Conservation (phyloP, 108 stramenopile species). For the Nitzschia palea region DNA sequence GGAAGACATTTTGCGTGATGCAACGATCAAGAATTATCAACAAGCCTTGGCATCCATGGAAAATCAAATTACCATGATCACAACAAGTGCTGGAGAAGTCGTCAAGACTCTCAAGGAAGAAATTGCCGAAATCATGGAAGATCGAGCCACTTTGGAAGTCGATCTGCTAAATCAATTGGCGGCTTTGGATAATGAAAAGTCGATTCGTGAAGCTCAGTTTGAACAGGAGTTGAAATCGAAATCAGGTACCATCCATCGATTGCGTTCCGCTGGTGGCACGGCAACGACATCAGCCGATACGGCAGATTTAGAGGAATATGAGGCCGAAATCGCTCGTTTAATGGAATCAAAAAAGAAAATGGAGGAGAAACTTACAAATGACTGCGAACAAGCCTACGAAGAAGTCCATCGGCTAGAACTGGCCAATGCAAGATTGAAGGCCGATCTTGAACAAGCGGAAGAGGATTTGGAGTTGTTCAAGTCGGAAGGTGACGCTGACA, state of each 20-base stretch:
- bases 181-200: constrained; percentile 47
- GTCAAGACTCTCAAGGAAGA: constrained; percentile 75
- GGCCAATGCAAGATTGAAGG: constrained; percentile 22
- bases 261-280: not conserved
- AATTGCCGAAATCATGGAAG: constrained; percentile 69
- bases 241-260: constrained; percentile 16
- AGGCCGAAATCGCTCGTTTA: constrained; percentile 11
- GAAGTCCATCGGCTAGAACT: constrained; percentile 15
- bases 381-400: constrained; percentile 14
- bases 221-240: constrained; percentile 15
- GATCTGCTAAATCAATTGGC: constrained; percentile 70
- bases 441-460: constrained; percentile 13
- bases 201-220: constrained; percentile 11
- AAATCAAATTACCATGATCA: constrained; percentile 62
- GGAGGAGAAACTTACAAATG: not conserved
- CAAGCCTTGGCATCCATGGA: constrained; percentile 42
- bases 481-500: not conserved
- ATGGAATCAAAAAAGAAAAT: constrained; percentile 2
- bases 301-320: constrained; percentile 12
- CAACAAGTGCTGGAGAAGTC: constrained; percentile 60
- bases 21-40: constrained; percentile 22
- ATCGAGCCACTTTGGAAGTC: constrained; percentile 51
- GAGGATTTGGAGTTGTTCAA: constrained; percentile 25
- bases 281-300: not conserved
- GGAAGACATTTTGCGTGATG: constrained; percentile 4